phyloP scores from a whole-genome alignment of 2,329 filamentous ascomycete genomes.

The Rachicladosporium sp. region DNA sequence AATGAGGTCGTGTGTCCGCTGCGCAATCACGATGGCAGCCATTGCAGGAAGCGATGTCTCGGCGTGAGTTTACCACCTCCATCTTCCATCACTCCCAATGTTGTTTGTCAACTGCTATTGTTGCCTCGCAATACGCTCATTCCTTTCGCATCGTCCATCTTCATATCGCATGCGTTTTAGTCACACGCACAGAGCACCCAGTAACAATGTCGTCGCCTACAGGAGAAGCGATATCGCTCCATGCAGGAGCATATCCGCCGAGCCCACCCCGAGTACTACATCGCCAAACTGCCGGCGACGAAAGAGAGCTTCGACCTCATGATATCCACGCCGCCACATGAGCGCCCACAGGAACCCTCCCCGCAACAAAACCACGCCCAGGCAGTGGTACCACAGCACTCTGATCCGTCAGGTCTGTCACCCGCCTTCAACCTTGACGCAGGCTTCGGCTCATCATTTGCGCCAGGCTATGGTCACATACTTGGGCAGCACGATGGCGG shows the following conservation, averaged over 20 bases:
- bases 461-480: slow-evolving; percentile 20
- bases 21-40: slow-evolving; percentile 89
- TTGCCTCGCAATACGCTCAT: slow-evolving; percentile 3
- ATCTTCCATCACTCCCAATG: background rate
- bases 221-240: slow-evolving; percentile 93
- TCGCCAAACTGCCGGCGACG: slow-evolving; percentile 92
- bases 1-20: slow-evolving; percentile 96
- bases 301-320: slow-evolving; percentile 96
- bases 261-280: slow-evolving; percentile 93
- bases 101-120: background rate
- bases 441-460: slow-evolving; percentile 22
- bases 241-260: slow-evolving; percentile 99
- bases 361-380: slow-evolving; percentile 15
- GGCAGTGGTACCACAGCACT: slow-evolving; percentile 11
- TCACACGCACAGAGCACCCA: slow-evolving; percentile 3
- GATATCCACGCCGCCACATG: slow-evolving; percentile 79
- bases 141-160: background rate
- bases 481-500: slow-evolving; percentile 31
- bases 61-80: slow-evolving; percentile 59
- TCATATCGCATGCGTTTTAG: background rate
- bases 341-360: slow-evolving; percentile 45
- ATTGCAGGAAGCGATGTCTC: slow-evolving; percentile 93
- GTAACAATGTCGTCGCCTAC: slow-evolving; percentile 15
- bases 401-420: slow-evolving; percentile 27
- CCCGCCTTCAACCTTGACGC: slow-evolving; percentile 21